Percentiles rank a stretch among this genome's conserved stretches.
Conservation (phyloP, 257 asterid species). For the Solanum paucissectum region DNA sequence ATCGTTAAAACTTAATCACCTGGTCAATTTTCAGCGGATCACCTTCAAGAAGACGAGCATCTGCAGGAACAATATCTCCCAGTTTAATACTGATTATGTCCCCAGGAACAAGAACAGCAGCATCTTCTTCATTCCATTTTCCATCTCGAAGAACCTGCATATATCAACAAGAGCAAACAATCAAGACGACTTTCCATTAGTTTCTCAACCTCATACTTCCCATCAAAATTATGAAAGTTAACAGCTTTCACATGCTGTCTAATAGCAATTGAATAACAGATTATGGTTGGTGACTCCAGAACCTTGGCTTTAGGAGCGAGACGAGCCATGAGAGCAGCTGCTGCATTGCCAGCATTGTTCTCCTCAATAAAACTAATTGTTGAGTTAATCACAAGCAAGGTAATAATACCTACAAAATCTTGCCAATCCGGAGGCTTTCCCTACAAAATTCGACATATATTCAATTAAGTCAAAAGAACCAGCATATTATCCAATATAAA, state of each 20-base stretch:
- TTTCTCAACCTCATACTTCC: background rate
- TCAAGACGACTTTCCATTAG: background rate
- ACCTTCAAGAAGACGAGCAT: slow-evolving; percentile 89
- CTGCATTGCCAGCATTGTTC: slow-evolving; percentile 99
- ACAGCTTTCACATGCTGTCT: background rate
- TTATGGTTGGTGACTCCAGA: background rate
- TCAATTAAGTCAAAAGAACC: background rate
- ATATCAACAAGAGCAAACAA: background rate
- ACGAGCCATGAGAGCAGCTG: slow-evolving; percentile 98
- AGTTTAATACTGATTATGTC: slow-evolving; percentile 79
- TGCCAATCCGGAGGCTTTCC: slow-evolving; percentile 99
- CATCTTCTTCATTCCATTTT: slow-evolving; percentile 89
- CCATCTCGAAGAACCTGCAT: slow-evolving; percentile 87
- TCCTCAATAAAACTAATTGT: slow-evolving; percentile 95
- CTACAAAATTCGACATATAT: slow-evolving; percentile 24
- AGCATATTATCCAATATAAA: background rate
- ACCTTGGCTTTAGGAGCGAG: slow-evolving; percentile 98
- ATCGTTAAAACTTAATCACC: slow-evolving; percentile 25
- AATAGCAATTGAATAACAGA: background rate
- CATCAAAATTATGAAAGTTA: background rate
- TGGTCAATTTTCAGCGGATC: slow-evolving; percentile 96
- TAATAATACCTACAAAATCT: slow-evolving; percentile 91
- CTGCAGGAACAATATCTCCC: slow-evolving; percentile 94
- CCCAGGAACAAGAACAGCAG: slow-evolving; percentile 79
- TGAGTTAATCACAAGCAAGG: slow-evolving; percentile 79